A percentile compares a stretch with the other conserved stretches of the same genome.
phyloP scores from a whole-genome alignment of 164 flowering plant species.

The Cinnamomum micranthum region DNA sequence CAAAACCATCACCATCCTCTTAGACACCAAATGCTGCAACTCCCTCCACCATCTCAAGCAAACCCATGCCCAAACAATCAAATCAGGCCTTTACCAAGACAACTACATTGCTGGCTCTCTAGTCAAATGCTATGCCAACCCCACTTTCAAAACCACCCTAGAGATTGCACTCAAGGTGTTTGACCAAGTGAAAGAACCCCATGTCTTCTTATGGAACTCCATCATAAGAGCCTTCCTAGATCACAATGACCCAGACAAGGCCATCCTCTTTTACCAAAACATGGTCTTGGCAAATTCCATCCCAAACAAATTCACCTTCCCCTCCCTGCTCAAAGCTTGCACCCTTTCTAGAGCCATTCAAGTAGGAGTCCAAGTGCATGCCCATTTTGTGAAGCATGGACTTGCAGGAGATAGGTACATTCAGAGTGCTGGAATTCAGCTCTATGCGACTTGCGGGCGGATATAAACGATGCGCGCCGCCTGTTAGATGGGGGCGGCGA shows the following conservation, averaged over 20 bases:
- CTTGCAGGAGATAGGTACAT: slow-evolving; percentile 33
- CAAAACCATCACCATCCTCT: slow-evolving; percentile 28
- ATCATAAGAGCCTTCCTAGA: slow-evolving; percentile 41
- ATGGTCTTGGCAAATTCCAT: slow-evolving; percentile 32
- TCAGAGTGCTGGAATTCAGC: slow-evolving; percentile 44
- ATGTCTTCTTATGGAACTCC: slow-evolving; percentile 47
- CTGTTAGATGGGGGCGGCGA: slow-evolving; percentile 28
- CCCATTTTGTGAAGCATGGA: slow-evolving; percentile 42
- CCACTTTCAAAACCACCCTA: slow-evolving; percentile 18
- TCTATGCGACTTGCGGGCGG: slow-evolving; percentile 39
- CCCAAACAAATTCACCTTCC: slow-evolving; percentile 48
- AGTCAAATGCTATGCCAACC: slow-evolving; percentile 37
- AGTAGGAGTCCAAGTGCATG: slow-evolving; percentile 47
- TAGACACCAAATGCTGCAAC: slow-evolving; percentile 39
- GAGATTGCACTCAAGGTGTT: slow-evolving; percentile 33
- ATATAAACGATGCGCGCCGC: slow-evolving; percentile 27
- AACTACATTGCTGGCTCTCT: slow-evolving; percentile 43
- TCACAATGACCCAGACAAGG: slow-evolving; percentile 27
- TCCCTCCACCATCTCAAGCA: slow-evolving; percentile 41
- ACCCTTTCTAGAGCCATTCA: slow-evolving; percentile 13
- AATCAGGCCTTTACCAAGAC: slow-evolving; percentile 33
- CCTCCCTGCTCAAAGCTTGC: slow-evolving; percentile 46
- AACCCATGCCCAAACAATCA: slow-evolving; percentile 37
- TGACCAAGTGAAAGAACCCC: slow-evolving; percentile 27
- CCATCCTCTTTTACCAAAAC: slow-evolving; percentile 25